Base-by-base conservation (phyloP, 192 early-diverging fungal species). In the Umbelopsis vinacea region DNA sequence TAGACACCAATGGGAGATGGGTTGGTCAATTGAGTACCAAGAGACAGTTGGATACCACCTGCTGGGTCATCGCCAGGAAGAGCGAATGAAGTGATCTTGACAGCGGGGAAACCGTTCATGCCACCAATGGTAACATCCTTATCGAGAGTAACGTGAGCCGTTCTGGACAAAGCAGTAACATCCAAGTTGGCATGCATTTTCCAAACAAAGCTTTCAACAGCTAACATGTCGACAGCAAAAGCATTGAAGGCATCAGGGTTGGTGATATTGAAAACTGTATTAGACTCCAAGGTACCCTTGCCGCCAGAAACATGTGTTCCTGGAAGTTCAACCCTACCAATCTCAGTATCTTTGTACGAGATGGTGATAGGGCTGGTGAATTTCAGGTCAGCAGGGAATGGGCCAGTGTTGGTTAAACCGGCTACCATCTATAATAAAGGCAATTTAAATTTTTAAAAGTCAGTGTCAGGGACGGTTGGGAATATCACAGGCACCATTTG, bases 1-100 rank as follows among this genome's bases (percentile, higher is more conserved):
- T 77, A 52, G 17, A 88, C 79, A 66, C 84, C 80, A 55, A 89
- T 83, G 19, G 83, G 79, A 17, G 85, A 86, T 24, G 85, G 85
- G 68, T 83, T 84, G 67, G 68, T 78, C 69, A 89, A 70, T 6
- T 70, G 74, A 23, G 87, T 86, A 67, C 76, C 77, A 14, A 89
- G 86, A n/a, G 76, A 69, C 52, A 89, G 52, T 54, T 76, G 71
- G 57, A 89, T 88, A 72, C 88, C 88, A 46, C 86, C 82, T 22
- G 77, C 74, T 26, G 78, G 74, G 67, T 82, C 83, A 80, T 87
- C 83, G 12, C 76, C 73, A 33, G 86, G 88, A 21, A 87, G 52
- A 29, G 83, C 72, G 68, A 91, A 88, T 63, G 68, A 82, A 52
- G 80, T 74, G 66, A 89, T 83, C 66, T 69, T 77, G 46, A 87